Base-by-base conservation (phyloP, 208 protist genomes). In the Angomonas ambiguus region DNA sequence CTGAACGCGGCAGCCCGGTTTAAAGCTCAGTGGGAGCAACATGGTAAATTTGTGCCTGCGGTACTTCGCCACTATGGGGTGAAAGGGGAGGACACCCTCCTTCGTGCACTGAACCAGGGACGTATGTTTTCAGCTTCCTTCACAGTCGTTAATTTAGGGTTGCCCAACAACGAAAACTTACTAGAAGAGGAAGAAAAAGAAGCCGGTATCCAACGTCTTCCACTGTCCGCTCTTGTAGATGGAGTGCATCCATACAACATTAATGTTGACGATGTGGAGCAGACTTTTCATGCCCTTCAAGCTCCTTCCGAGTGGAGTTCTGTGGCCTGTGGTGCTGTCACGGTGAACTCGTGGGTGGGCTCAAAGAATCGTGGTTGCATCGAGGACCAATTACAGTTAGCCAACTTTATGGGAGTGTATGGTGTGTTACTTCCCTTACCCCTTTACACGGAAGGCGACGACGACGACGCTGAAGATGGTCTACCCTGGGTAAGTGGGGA, bases 371-470 rank as follows among this genome's bases (percentile, higher is more conserved):
- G 67, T 10, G 51, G 28, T 24, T 55, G 48, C 13, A 75, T 88
- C 27, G 13, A 49, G 24, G 49, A 74, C 56, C 83, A 92, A 74
- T 75, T 95, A 28, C 74, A 87, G 49, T 72, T 95, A 4, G 86
- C 81, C 24, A 62, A 67, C 49, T 95, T 92, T 70, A 77, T 95
- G 35, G 76, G 85, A 28, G 60, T 93, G 5, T 60, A 68, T 2
- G 85, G 82, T 0, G 87, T 92, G 24, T 64, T 85, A 56, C 72
- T 95, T 49, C 78, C 90, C 25, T 68, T 95, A 56, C 90, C 89
- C 1, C 66, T 58, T 51, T 78, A 71, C 56, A 10, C 53, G 22
- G 32, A 6, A 0, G 67, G 57, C 22, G 18, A 10, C 11, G 25
- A 42, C 4, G 2, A 16, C 24, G 60, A 69, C 0, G 59, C 32